These are phyloP conservation scores for Hondaea fermentalgiana DNA, from an alignment of 108 stramenopile species.

Conservation along the genomic window DNA sequence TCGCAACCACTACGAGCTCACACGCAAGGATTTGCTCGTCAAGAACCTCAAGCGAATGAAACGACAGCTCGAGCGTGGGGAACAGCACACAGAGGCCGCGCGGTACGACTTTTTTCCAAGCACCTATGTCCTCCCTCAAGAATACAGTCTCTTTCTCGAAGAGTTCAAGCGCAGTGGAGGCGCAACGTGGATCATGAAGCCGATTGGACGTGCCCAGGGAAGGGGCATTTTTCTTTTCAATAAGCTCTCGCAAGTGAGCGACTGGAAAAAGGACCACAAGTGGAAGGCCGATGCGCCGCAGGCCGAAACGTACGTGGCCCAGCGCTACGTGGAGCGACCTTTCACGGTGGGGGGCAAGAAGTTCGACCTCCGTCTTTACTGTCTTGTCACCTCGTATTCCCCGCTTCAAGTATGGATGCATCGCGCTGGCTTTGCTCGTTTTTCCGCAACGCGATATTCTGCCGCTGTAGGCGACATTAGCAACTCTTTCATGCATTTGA, in stretches of 20 bases:
- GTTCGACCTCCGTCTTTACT: conserved; percentile 65
- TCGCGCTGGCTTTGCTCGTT: conserved; percentile 54
- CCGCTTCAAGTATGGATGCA: conserved; percentile 47
- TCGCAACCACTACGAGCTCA: conserved; percentile 57
- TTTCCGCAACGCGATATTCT: conserved; percentile 55
- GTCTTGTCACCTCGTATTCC: conserved; percentile 51
- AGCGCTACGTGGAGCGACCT: conserved; percentile 65
- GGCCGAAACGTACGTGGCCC: conserved; percentile 42
- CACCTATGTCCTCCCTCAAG: conserved; percentile 55
- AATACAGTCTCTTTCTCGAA: conserved; percentile 53
- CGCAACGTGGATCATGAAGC: conserved; percentile 60
- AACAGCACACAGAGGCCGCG: background rate
- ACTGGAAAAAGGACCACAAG: conserved; percentile 24
- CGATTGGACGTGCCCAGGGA: conserved; percentile 47
- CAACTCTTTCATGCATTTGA: conserved; percentile 46
- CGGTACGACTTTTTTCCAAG: conserved; percentile 48
- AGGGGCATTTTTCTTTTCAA: conserved; percentile 56
- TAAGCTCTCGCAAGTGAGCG: conserved; percentile 45
- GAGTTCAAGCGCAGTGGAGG: conserved; percentile 46
- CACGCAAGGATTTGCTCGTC: conserved; percentile 51
- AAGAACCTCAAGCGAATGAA: conserved; percentile 51
- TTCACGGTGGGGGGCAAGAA: conserved; percentile 67
- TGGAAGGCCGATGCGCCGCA: conserved; percentile 23
- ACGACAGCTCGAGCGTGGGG: background rate
- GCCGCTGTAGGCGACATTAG: conserved; percentile 32